These are phyloP conservation scores for Xylariaceae sp. DNA, from an alignment of 2,329 filamentous ascomycete species.

Conservation along the genomic window DNA sequence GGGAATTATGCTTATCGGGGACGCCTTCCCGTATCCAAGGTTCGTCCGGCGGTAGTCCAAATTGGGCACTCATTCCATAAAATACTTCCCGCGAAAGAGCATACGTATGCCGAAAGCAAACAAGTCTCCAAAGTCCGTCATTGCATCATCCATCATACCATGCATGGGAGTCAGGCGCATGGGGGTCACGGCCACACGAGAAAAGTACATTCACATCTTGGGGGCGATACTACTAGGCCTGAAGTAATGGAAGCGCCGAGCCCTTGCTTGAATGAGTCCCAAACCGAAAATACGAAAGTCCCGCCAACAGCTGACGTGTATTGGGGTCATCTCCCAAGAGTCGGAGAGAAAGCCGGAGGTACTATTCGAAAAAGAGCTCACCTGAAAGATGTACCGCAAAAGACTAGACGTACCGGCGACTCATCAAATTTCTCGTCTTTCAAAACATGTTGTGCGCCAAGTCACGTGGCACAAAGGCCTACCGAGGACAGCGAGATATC, in stretches of 20 bases:
- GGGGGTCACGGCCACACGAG: slow-evolving; percentile 9
- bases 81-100: slow-evolving; percentile 8
- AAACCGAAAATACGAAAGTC: slow-evolving; percentile 5
- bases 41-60: slow-evolving; percentile 18
- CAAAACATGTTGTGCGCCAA: no score
- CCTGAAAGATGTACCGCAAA: slow-evolving; percentile 1
- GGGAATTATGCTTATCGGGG: slow-evolving; percentile 8
- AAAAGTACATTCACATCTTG: slow-evolving; percentile 14
- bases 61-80: not conserved
- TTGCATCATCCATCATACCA: slow-evolving; percentile 7
- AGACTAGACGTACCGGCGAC: no score
- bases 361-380: not conserved
- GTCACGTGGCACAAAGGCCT: no score
- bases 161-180: slow-evolving; percentile 6
- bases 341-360: slow-evolving; percentile 11
- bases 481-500: not conserved
- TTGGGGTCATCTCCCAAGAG: slow-evolving; percentile 25
- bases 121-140: slow-evolving; percentile 19
- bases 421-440: no score
- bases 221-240: not conserved
- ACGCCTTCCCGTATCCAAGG: slow-evolving; percentile 19
- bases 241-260: slow-evolving; percentile 10
- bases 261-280: not conserved
- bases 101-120: slow-evolving; percentile 13
- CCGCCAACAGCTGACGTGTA: slow-evolving; percentile 18